These are phyloP conservation scores for Gymnopilus dilepis DNA, from an alignment of 768 basidiomycete genomes.

Conservation along the genomic window DNA sequence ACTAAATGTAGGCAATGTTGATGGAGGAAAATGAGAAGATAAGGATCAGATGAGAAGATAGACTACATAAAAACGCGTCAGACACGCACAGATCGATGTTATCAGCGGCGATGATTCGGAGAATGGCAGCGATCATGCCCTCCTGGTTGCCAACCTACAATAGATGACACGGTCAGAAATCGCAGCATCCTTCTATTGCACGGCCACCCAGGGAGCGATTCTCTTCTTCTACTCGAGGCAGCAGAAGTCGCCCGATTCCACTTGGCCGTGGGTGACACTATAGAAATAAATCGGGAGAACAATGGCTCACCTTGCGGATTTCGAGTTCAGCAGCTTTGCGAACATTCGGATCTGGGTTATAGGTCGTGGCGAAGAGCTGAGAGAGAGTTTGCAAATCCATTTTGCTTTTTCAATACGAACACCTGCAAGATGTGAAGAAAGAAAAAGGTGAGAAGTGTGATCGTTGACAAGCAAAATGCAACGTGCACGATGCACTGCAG, in stretches of 20 bases:
- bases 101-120: constrained; percentile 85
- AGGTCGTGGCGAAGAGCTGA: constrained; percentile 80
- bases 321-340: constrained; percentile 87
- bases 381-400: constrained; percentile 83
- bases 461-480: constrained; percentile 8
- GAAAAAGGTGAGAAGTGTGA: constrained; percentile 18
- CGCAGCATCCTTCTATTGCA: background rate
- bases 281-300: background rate
- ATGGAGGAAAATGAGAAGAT: background rate
- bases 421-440: background rate
- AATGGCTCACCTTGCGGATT: constrained; percentile 72
- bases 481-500: constrained; percentile 10
- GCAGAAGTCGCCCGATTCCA: background rate
- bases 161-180: constrained; percentile 18
- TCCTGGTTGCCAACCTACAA: constrained; percentile 75
- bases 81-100: constrained; percentile 74
- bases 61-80: constrained; percentile 37
- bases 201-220: background rate
- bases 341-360: constrained; percentile 84
- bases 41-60: background rate
- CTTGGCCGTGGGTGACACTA: background rate
- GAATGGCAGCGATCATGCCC: constrained; percentile 81
- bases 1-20: constrained; percentile 39
- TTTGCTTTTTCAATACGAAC: constrained; percentile 1
- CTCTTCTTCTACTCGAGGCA: constrained; percentile 2